Evolutionary conservation across 2,329 filamentous ascomycete species (phyloP), one percentile per base, ranked within the genome.

Genomic region (Nigrograna mackinnonii): DNA sequence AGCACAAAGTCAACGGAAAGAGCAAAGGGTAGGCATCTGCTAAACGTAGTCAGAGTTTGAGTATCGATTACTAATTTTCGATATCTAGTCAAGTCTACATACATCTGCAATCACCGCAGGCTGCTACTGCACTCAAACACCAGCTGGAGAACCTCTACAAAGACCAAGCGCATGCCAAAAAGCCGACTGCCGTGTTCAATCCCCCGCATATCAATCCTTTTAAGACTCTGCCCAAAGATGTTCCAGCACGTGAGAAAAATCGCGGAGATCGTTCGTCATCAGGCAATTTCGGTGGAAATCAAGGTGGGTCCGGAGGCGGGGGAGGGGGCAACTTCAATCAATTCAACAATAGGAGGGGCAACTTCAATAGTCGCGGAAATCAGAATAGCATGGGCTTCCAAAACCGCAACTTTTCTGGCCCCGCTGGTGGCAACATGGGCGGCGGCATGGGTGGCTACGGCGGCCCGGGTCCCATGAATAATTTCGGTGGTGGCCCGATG

Each of bases 1-100:
- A 99, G 68, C 94, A 97, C 71, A 99, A 99, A 67, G 91, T 97
- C 35, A 99, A 99, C 56, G 94, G 94, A 56, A 99, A 99, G 74
- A 96, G 90, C 72, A 96, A 97, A 75, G 92, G 94, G 91, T 95
- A 78, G 51, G 84, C 70, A 16, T 13, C 1, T 12, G 7, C 11
- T 21, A 12, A 9, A 28, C n/a, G 24, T 28, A 9, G n/a, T 28
- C 24, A 28, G n/a, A 28, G 16, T 33, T 17, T 11, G 9, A 17
- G 18, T 33, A 7, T 21, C 16, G 22, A 24, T 35, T 35, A 51
- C 46, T 39, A 36, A 50, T 31, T 42, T n/a, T 4, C n/a, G n/a
- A 16, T 28, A n/a, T 40, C 39, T 49, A 84, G 81, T 30, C 83
- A 86, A 76, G 90, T 86, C 4, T 97, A 91, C 61, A 75, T 97